Conservation (phyloP, 1,139 yeast species). For the Spathaspora sp. region DNA sequence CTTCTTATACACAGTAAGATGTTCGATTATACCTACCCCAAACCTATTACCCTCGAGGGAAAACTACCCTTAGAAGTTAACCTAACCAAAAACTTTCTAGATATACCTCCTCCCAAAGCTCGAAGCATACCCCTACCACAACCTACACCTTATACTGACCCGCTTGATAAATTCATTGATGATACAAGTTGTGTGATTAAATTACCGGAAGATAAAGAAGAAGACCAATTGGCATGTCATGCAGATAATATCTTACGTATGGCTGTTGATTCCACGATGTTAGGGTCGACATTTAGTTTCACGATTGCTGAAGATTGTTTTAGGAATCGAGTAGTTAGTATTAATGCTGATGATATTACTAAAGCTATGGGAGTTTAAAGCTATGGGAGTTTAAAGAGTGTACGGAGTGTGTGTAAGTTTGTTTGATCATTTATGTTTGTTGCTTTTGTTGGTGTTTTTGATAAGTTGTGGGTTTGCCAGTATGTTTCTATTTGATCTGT, state of each 20-base stretch:
- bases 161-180: no score
- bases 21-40: neutral
- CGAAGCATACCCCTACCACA: neutral
- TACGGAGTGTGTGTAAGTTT: neutral
- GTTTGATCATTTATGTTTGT: neutral
- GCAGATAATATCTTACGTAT: constrained; percentile 48
- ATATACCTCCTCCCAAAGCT: neutral
- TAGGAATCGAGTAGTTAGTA: constrained; percentile 29
- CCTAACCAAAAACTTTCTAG: neutral
- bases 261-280: constrained; percentile 52
- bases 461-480: neutral
- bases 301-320: constrained; percentile 15
- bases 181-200: neutral
- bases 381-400: constrained; percentile 13
- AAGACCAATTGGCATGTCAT: constrained; percentile 48
- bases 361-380: constrained; percentile 21
- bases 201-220: neutral
- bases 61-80: neutral
- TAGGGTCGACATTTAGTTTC: constrained; percentile 38
- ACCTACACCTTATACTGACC: neutral
- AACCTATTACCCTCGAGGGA: neutral
- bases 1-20: neutral
- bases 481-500: neutral
- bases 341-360: constrained; percentile 38
- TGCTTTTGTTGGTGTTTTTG: neutral